Conservation (phyloP, 2,329 filamentous ascomycete genomes). For the Elsinoe fawcettii region DNA sequence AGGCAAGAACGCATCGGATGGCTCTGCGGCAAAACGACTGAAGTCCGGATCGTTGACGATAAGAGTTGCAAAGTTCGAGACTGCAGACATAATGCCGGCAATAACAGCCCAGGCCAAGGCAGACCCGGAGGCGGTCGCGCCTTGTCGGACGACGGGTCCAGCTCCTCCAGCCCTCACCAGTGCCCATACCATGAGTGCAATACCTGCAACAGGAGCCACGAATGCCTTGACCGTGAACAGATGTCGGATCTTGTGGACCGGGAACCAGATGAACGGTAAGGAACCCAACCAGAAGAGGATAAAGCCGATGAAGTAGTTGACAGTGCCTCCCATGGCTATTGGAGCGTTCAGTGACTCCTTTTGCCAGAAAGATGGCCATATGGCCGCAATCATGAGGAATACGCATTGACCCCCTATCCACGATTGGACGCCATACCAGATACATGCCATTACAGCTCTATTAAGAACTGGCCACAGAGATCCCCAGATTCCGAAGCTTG, state of each 20-base stretch:
- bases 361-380: conserved; percentile 53
- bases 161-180: conserved; percentile 73
- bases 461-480: conserved; percentile 84
- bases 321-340: conserved; percentile 17
- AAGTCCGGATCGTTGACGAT: conserved; percentile 69
- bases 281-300: conserved; percentile 78
- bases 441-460: conserved; percentile 75
- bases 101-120: conserved; percentile 74
- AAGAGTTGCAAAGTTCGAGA: conserved; percentile 84
- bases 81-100: conserved; percentile 77
- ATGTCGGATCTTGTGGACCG: conserved; percentile 80
- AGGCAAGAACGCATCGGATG: conserved; percentile 68
- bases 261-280: conserved; percentile 80
- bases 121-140: conserved; percentile 55
- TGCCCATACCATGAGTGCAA: conserved; percentile 83
- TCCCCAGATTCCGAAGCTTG: conserved; percentile 84
- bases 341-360: conserved; percentile 6
- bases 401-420: conserved; percentile 76
- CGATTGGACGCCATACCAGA: conserved; percentile 80
- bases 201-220: conserved; percentile 72
- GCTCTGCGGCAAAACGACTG: conserved; percentile 70
- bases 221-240: conserved; percentile 85
- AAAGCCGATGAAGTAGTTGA: conserved; percentile 62
- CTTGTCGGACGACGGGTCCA: conserved; percentile 71
- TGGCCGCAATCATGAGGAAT: conserved; percentile 78